phyloP scores from a whole-genome alignment of 176 grass and related monocot genomes.

The Oryza longistaminata region DNA sequence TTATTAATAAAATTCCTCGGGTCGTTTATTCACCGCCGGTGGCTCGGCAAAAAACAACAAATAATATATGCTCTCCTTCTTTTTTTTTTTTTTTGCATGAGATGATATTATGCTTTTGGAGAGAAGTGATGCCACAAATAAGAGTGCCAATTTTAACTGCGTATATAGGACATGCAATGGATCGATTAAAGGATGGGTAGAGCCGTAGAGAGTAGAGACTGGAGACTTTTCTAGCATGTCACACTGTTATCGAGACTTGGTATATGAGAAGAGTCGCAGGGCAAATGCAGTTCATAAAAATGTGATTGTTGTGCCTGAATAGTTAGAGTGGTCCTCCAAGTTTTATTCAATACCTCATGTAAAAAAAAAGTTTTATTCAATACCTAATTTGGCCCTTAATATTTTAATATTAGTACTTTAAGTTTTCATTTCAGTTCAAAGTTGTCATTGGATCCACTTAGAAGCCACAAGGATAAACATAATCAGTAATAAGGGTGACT shows the following conservation, averaged over 20 bases:
- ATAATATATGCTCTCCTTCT: neutral
- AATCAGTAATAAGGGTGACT: no score
- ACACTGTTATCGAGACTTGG: neutral
- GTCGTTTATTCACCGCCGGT: no score
- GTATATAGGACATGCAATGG: neutral
- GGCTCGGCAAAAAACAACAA: neutral
- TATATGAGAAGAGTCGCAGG: neutral
- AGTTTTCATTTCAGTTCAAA: no score
- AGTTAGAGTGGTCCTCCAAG: no score
- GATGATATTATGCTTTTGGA: neutral
- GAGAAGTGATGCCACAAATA: neutral
- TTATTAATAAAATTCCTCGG: no score
- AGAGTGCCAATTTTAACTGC: neutral
- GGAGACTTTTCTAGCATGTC: neutral
- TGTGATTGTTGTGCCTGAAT: neutral
- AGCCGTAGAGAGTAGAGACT: no score
- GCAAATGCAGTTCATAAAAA: neutral
- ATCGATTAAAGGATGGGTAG: neutral
- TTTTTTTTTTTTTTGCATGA: neutral
- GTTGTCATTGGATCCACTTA: no score
- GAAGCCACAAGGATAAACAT: no score
- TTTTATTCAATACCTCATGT: no score
- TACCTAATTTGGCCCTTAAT: no score
- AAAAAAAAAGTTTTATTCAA: no score
- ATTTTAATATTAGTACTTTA: no score